Conservation (phyloP, 2,329 filamentous ascomycete genomes). For the Penicillium verrucosum region DNA sequence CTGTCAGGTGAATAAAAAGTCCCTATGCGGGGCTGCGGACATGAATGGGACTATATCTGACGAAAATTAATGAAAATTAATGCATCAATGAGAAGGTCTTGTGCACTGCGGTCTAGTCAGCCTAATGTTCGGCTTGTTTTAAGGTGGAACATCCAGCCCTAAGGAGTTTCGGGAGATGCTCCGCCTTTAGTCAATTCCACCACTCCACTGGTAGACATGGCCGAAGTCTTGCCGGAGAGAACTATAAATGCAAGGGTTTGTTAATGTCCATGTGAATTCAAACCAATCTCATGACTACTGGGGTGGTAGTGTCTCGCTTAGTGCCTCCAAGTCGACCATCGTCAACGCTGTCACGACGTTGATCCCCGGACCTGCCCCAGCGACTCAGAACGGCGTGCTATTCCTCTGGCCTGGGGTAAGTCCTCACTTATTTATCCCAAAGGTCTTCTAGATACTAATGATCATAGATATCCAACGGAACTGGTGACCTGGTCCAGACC, state of each 20-base stretch:
- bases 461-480: conserved; percentile 43
- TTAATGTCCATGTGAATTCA: background rate
- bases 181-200: conserved; percentile 3
- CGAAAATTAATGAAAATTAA: conserved; percentile 8
- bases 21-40: background rate
- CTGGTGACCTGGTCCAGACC: conserved; percentile 44
- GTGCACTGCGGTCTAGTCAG: background rate
- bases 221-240: background rate
- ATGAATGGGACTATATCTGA: background rate
- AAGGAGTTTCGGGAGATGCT: background rate
- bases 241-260: background rate
- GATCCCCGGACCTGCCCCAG: conserved; percentile 40
- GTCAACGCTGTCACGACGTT: conserved; percentile 41
- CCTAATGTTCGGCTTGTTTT: conserved; percentile 3
- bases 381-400: conserved; percentile 38
- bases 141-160: conserved; percentile 7
- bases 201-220: background rate
- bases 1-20: background rate
- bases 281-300: conserved; percentile 30
- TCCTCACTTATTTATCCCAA: background rate
- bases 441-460: background rate
- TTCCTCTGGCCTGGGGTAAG: conserved; percentile 43
- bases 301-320: conserved; percentile 41
- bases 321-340: conserved; percentile 39
- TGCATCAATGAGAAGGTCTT: conserved; percentile 1